Evolutionary conservation across 768 basidiomycete species (phyloP), one percentile per base, ranked within the genome.

Genomic region (Psilocybe azurescens): DNA sequence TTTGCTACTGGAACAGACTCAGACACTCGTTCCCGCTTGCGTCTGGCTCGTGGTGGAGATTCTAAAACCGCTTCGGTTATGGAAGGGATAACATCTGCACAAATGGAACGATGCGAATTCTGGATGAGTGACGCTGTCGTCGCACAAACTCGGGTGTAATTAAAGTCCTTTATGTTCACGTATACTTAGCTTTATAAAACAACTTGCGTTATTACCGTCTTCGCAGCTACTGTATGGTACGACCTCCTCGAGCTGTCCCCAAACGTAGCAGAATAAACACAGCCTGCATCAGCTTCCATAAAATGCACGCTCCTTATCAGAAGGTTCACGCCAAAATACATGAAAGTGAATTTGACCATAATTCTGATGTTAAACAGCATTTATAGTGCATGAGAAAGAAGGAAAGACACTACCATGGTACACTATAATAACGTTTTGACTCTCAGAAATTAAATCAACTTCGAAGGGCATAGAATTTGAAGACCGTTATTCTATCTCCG

Each of bases 111-210:
- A 52, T 80, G 79, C 64, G 61, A 68, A 50, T 80, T 80, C 62
- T 80, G 79, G 79, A 80, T 79, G 78, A 75, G 75, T 52, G 71
- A 71, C 47, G 67, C 70, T 7, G 76, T 78, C 2, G 69, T 68
- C 0, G 70, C 63, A 2, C 73, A 79, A 62, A 78, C 77, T 16
- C 68, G 73, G 5, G 60, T 77, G 56, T 77, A 32, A 72, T 36
- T 3, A 53, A 18, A 38, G 9, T 1, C 41, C 41, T 44, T 8
- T 24, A 24, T 24, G 24, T 24, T 24, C 24, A 24, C 2, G 24
- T 14, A 14, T 44, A 14, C 41, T 13, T 44, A 44, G 6, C 14
- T 16, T 13, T 44, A 5, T 44, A 7, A 24, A 24, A 24, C 24
- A 24, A 24, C 24, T 0, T 24, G 24, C 24, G 24, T 24, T 24